A percentile compares a stretch with the other conserved stretches of the same genome.
Conservation (phyloP, 1,139 yeast genomes). For the Yamadazyma buinensis region DNA sequence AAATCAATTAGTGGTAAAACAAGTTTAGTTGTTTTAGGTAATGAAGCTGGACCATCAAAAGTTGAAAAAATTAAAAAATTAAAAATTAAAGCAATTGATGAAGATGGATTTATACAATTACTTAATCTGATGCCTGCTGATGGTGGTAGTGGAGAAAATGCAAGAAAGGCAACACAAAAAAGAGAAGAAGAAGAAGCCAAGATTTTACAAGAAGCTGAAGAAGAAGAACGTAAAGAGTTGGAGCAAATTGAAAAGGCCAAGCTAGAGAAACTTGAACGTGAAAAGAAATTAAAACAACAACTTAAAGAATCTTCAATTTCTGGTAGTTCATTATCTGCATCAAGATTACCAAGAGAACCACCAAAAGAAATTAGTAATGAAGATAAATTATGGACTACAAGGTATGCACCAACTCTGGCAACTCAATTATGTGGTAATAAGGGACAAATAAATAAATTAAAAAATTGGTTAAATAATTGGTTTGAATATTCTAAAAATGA, state of each 20-base stretch:
- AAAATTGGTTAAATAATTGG: constrained; percentile 81
- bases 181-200: constrained; percentile 61
- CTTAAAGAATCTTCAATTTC: constrained; percentile 12
- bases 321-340: constrained; percentile 13
- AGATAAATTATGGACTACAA: constrained; percentile 85
- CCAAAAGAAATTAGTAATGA: constrained; percentile 33
- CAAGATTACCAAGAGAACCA: constrained; percentile 16
- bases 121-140: constrained; percentile 81
- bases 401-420: constrained; percentile 78
- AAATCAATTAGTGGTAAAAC: constrained; percentile 85
- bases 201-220: constrained; percentile 47
- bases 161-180: constrained; percentile 67
- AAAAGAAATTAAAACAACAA: background rate
- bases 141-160: constrained; percentile 82
- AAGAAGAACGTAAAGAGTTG: constrained; percentile 17
- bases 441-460: constrained; percentile 62
- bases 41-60: constrained; percentile 97
- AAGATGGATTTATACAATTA: constrained; percentile 78
- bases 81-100: constrained; percentile 77
- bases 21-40: constrained; percentile 85
- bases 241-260: constrained; percentile 14
- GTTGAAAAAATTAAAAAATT: constrained; percentile 72
- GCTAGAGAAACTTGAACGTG: constrained; percentile 33
- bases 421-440: constrained; percentile 90
- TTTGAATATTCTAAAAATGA: constrained; percentile 50